Evolutionary conservation across 2,329 filamentous ascomycete species (phyloP).

Genomic region (Emergomyces pasteurianus): DNA sequence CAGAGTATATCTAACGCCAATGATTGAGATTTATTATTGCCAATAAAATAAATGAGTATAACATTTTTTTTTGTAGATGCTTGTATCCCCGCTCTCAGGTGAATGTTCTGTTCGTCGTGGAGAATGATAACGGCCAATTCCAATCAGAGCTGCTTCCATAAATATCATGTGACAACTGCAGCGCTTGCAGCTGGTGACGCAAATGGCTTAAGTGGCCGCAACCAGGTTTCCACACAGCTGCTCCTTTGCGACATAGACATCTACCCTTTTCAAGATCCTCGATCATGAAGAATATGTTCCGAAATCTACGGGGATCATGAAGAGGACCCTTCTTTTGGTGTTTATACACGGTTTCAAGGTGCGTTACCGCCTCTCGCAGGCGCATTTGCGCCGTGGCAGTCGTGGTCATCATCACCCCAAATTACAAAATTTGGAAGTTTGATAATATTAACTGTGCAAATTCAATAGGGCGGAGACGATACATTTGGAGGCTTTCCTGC

Average conservation of each 20-base stretch:
- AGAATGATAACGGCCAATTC: too few species aligned
- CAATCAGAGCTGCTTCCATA: too few species aligned
- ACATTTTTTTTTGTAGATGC: too few species aligned
- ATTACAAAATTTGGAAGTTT: slow-evolving; percentile 1
- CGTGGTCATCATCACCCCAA: not conserved
- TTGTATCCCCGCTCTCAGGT: too few species aligned
- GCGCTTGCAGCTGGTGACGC: not conserved
- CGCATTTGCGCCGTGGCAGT: not conserved
- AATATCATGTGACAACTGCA: not conserved
- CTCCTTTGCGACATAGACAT: too few species aligned
- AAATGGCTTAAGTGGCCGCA: too few species aligned
- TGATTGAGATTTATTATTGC: not conserved
- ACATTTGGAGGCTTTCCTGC: slow-evolving; percentile 38
- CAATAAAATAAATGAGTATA: not conserved
- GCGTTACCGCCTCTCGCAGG: slow-evolving; percentile 4
- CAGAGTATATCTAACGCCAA: not conserved
- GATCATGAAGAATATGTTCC: slow-evolving; percentile 8
- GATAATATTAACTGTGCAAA: slow-evolving; percentile 1
- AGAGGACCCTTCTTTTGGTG: slow-evolving; percentile 35
- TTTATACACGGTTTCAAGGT: slow-evolving; percentile 41
- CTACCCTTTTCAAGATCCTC: not conserved
- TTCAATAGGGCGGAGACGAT: slow-evolving; percentile 34
- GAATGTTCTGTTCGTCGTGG: too few species aligned
- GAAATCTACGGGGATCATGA: slow-evolving; percentile 22
- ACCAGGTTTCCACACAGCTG: too few species aligned